Percentiles rank a stretch among this genome's conserved stretches.
Conservation (phyloP, 768 basidiomycete genomes). For the Melanogaster broomeanus region DNA sequence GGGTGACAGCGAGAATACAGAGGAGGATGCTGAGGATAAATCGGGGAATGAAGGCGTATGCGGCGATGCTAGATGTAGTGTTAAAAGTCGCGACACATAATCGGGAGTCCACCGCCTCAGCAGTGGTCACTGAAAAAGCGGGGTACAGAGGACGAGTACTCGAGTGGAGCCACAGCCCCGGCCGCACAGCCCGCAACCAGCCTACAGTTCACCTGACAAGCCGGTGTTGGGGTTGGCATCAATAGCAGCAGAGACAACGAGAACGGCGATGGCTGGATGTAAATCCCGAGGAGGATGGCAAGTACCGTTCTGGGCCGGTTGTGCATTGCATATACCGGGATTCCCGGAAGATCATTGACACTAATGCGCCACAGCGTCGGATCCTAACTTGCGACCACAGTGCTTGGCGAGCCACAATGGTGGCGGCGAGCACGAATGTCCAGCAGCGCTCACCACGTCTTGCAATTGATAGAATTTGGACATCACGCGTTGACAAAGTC, state of each 20-base stretch:
- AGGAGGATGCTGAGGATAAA: conserved; percentile 5
- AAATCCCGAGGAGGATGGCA: conserved; percentile 5
- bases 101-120: neutral
- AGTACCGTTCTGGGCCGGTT: conserved; percentile 10
- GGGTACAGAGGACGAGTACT: neutral
- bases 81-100: neutral
- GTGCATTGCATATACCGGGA: conserved; percentile 17
- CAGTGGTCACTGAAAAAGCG: neutral
- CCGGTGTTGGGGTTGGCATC: neutral
- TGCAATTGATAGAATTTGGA: conserved; percentile 7
- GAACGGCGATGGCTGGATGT: neutral
- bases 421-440: conserved; percentile 12
- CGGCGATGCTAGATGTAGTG: neutral
- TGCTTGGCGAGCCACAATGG: conserved; percentile 11
- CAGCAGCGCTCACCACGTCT: conserved; percentile 4
- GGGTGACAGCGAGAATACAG: conserved; percentile 2
- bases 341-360: conserved; percentile 22
- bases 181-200: too few species aligned
- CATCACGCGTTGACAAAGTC: too few species aligned
- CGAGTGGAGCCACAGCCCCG: too few species aligned
- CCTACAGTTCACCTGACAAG: conserved; percentile 6
- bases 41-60: neutral
- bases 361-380: neutral
- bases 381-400: neutral
- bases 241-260: neutral